Evolutionary conservation across 352 stramenopile genomes (phyloP).

Genomic region (Phytopythium litorale): DNA sequence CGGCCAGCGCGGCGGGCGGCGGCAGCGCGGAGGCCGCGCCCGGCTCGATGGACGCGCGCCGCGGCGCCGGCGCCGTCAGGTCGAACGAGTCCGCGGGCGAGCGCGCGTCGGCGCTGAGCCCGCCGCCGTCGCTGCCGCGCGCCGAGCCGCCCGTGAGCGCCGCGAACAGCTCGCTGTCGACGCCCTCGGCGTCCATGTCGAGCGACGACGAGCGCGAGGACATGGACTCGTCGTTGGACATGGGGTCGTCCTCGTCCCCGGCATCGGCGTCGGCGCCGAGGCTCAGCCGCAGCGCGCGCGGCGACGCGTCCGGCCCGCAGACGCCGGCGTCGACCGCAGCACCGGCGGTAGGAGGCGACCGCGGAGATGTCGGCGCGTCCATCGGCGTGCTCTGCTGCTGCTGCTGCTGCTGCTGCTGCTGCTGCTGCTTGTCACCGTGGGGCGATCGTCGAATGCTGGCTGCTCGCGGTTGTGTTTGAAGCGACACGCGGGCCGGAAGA

Average conservation of each 20-base stretch:
- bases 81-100: slow-evolving; percentile 22
- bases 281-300: slow-evolving; percentile 6
- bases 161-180: slow-evolving; percentile 9
- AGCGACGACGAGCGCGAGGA: slow-evolving; percentile 41
- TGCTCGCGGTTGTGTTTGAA: neutral
- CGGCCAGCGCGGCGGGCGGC: neutral
- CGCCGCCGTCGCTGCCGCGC: neutral
- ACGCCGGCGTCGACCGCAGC: neutral
- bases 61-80: slow-evolving; percentile 23
- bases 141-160: slow-evolving; percentile 7
- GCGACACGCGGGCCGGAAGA: neutral
- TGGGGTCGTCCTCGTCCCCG: slow-evolving; percentile 27
- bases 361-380: neutral
- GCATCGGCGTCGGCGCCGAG: too few relatives aligned
- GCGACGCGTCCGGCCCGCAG: slow-evolving; percentile 4
- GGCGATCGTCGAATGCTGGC: neutral
- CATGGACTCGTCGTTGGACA: slow-evolving; percentile 67
- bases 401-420: neutral
- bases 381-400: neutral
- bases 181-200: slow-evolving; percentile 26
- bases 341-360: neutral
- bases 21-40: neutral
- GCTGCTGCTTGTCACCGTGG: neutral
- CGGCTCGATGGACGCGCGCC: slow-evolving; percentile 12
- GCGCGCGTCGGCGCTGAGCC: neutral